A percentile compares a stretch with the other conserved stretches of the same genome.
phyloP scores from a whole-genome alignment of 1,139 yeast genomes.

The Tardiomyces depauwii region DNA sequence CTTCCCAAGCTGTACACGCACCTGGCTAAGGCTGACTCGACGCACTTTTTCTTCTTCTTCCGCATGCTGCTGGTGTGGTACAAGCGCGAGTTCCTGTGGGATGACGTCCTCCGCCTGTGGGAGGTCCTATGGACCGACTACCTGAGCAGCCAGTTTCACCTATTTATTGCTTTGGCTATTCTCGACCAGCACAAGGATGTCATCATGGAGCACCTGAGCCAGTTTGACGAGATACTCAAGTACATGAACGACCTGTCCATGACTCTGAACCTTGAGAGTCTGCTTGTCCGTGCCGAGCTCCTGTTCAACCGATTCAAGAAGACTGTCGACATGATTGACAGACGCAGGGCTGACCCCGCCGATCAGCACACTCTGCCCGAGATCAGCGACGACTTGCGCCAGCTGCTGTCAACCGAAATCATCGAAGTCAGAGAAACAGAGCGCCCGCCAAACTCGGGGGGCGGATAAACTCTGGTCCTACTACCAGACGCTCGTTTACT shows the following conservation, averaged over 20 bases:
- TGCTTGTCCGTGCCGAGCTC: slow-evolving; percentile 70
- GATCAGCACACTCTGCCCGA: slow-evolving; percentile 15
- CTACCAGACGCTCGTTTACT: too few species aligned
- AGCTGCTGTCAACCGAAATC: slow-evolving; percentile 45
- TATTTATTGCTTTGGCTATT: slow-evolving; percentile 78
- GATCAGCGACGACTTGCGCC: slow-evolving; percentile 45
- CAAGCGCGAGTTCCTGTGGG: slow-evolving; percentile 82
- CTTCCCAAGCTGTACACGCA: slow-evolving; percentile 76
- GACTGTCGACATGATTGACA: slow-evolving; percentile 66
- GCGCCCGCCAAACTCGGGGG: slow-evolving; percentile 27
- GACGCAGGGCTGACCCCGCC: slow-evolving; percentile 30
- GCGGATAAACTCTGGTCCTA: slow-evolving; percentile 19
- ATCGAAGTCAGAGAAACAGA: slow-evolving; percentile 54
- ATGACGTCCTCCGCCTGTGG: slow-evolving; percentile 73
- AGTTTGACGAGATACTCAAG: slow-evolving; percentile 85
- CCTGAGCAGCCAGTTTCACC: slow-evolving; percentile 74
- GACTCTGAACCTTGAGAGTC: slow-evolving; percentile 59
- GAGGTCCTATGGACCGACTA: slow-evolving; percentile 86
- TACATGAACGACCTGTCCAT: slow-evolving; percentile 85
- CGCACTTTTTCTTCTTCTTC: slow-evolving; percentile 85
- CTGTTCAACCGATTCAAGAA: slow-evolving; percentile 69
- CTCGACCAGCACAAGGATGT: slow-evolving; percentile 77
- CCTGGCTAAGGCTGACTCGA: slow-evolving; percentile 76
- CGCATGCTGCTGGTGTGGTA: slow-evolving; percentile 93
- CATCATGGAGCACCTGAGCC: slow-evolving; percentile 57